Conservation (phyloP, 192 early-diverging fungal species). For the Backusella tuberculispora region DNA sequence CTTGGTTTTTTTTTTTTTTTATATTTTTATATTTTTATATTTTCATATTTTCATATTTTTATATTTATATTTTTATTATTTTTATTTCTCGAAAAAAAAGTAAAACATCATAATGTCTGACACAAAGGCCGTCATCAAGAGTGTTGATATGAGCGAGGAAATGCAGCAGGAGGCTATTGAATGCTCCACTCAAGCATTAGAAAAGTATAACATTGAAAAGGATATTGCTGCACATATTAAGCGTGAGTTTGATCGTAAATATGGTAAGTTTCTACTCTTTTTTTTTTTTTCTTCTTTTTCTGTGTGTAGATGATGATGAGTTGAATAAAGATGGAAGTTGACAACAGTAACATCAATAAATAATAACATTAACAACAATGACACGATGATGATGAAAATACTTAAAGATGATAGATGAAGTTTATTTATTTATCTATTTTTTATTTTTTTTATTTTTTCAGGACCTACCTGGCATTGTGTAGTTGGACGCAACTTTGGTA, state of each 20-base stretch:
- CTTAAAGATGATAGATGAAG: background rate
- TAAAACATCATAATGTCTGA: conserved; percentile 61
- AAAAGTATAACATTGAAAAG: conserved; percentile 96
- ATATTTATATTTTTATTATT: background rate
- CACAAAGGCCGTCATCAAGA: conserved; percentile 91
- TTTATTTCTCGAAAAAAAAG: background rate
- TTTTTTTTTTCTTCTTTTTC: background rate
- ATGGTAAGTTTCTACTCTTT: conserved; percentile 48
- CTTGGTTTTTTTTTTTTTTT: background rate
- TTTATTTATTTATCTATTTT: background rate
- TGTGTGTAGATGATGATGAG: background rate
- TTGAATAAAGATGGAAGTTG: background rate
- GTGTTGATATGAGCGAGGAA: conserved; percentile 96
- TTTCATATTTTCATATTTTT: background rate
- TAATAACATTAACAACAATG: background rate
- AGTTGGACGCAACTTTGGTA: conserved; percentile 99
- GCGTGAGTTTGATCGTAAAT: conserved; percentile 98
- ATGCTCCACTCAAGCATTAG: conserved; percentile 83
- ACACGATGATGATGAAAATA: background rate
- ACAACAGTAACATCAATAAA: no score
- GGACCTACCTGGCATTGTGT: conserved; percentile 98
- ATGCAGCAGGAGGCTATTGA: conserved; percentile 95
- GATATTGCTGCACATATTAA: conserved; percentile 98
- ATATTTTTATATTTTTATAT: background rate
- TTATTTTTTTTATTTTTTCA: conserved; percentile 14